Evolutionary conservation across 2,329 filamentous ascomycete species (phyloP).

Genomic region (Fusarium zealandicum): DNA sequence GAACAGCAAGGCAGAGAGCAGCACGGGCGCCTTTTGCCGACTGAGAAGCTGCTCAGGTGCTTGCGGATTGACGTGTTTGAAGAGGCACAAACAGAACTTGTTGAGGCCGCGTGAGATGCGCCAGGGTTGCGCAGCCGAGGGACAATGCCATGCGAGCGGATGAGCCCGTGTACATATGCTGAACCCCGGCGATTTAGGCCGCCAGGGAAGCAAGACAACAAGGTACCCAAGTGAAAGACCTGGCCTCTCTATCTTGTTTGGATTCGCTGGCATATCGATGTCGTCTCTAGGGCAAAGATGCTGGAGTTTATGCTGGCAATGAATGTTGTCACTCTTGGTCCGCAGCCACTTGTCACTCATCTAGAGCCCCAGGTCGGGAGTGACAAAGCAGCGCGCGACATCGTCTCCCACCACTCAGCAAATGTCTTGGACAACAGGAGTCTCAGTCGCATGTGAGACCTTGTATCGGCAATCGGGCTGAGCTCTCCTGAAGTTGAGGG

Average conservation of each 20-base stretch:
- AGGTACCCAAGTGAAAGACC: too few relatives aligned
- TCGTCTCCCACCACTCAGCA: neutral
- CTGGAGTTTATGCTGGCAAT: neutral
- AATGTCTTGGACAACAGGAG: constrained; percentile 5
- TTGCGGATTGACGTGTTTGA: neutral
- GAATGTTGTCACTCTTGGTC: constrained; percentile 1
- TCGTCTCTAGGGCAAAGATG: neutral
- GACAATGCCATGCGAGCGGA: constrained; percentile 1
- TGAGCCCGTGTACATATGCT: too few relatives aligned
- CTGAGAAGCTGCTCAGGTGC: constrained; percentile 4
- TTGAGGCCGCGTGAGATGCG: neutral
- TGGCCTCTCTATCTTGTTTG: too few relatives aligned
- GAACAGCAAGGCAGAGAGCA: too few relatives aligned
- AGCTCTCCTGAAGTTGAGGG: neutral
- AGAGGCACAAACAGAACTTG: neutral
- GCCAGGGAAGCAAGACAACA: too few relatives aligned
- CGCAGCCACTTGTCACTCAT: constrained; percentile 11
- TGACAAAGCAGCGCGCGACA: neutral
- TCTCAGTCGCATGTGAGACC: constrained; percentile 2
- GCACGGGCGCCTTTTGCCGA: neutral
- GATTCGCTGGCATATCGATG: neutral
- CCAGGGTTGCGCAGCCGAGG: neutral
- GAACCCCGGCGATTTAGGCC: too few relatives aligned
- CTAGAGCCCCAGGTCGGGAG: neutral
- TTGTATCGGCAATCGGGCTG: constrained; percentile 1